Base-by-base conservation (phyloP, 1,284 basidiomycete genomes). In the Cerioporus squamosus region DNA sequence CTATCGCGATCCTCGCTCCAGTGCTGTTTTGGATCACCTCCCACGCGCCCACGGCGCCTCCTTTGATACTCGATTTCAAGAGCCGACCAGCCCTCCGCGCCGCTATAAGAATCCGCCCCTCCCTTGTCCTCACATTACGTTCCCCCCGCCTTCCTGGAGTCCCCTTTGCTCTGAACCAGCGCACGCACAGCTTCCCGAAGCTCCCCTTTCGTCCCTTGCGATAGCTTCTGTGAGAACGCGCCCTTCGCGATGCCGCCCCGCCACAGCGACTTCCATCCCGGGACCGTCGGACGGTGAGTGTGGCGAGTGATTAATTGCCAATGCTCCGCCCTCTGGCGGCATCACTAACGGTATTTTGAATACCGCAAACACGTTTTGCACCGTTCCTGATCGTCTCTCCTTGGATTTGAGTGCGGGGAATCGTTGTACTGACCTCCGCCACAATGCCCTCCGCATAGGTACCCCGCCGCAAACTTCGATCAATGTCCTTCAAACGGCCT, bases 251-350 rank as follows among this genome's bases (percentile, higher is more conserved):
- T 64, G 59, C 33, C 62, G 38, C 49, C 59, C 15, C 62, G 57
- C 57, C 48, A 54, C 29, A 42, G 15, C 22, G n/a, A 54, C 47
- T 44, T 42, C 53, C 47, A 49, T 29, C 33, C 43, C 26, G 53
- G 51, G 24, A 53, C 33, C 46, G 29, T 57, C 44, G 57, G 50
- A n/a, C 51, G 51, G 63, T 64, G 53, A 64, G 59, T 61, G 63
- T 64, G 60, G 60, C 63, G 63, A 44, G 42, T 53, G 49, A 50
- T 47, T 38, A 6, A 53, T 44, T 48, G 15, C 39, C 14, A 20
- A 26, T 39, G 7, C 44, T 31, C 22, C 20, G 17, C 38, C 29
- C 24, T 45, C 22, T 26, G 10, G 44, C 12, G 9, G 33, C 7
- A 23, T 42, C 24, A 8, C 6, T 24, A 18, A 3, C 15, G 7